Evolutionary conservation across 129 eudicot species (phyloP), one percentile per base, ranked within the genome.

Genomic region (Arctium lappa): DNA sequence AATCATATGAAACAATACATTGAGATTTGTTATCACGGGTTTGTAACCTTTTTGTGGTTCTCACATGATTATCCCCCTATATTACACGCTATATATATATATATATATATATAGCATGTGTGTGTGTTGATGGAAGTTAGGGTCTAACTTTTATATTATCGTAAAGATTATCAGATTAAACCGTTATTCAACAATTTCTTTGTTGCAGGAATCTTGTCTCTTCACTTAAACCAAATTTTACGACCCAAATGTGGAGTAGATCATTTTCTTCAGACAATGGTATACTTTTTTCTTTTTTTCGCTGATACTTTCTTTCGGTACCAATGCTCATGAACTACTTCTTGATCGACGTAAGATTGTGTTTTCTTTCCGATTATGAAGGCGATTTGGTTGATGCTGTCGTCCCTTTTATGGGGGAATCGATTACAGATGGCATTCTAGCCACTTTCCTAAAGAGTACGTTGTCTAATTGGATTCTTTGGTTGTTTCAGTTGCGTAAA

Each of bases 371-470:
- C 2, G 9, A n/a, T 75, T 50, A 42, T 40, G 73, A 85, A 91
- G 97, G 97, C 81, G 98, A 92, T 79, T 53, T 87, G 81, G 92
- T 95, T 38, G 93, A 95, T 82, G 98, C 97, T 60, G 97, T 92
- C 85, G 98, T 92, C 53, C 98, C 97, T 80, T 90, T 87, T 72
- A 95, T 95, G 98, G 98, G 98, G 68, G 98, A 95, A 86, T 95
- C 98, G 11, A 91, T 95, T 74, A 88, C 79, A 75, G 98, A 95
- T 80, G 98, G 98, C 82, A 95, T 97, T 29, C 76, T 95, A 73
- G 98, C 98, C 73, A 73, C 89, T 65, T 95, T 95, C 78, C 83
- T 95, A 86, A 95, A 95, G 87, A 90, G 98, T 92, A 90, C 33
- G 94, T 79, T 79, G 30, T 73, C 36, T 37, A 16, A 37, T 66